Evolutionary conservation across 1,284 basidiomycete genomes (phyloP).

Genomic region (Flammula alnicola): DNA sequence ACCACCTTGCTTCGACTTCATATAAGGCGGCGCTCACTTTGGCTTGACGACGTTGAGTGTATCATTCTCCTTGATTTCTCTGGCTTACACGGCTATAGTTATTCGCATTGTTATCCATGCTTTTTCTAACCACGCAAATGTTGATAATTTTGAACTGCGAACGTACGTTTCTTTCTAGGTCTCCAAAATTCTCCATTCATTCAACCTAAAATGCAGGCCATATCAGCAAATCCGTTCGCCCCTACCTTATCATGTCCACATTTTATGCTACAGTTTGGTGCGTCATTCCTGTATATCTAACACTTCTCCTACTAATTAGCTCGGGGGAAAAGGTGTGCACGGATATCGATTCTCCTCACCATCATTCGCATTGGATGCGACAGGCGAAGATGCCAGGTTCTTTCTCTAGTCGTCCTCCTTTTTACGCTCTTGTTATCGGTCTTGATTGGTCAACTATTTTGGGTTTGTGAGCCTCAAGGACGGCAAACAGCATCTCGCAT

Average conservation of each 20-base stretch:
- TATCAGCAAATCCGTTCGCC: constrained; percentile 34
- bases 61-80: no score
- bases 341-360: constrained; percentile 51
- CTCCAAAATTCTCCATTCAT: neutral
- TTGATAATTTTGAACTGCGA: constrained; percentile 18
- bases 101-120: constrained; percentile 24
- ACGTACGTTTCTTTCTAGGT: constrained; percentile 11
- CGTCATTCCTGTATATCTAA: constrained; percentile 10
- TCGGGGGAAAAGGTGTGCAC: constrained; percentile 37
- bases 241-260: constrained; percentile 47
- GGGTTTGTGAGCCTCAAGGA: constrained; percentile 25
- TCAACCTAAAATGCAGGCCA: neutral
- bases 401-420: constrained; percentile 31
- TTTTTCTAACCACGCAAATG: constrained; percentile 27
- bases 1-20: constrained; percentile 14
- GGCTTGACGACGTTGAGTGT: constrained; percentile 27
- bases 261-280: constrained; percentile 51
- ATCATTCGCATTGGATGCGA: constrained; percentile 50
- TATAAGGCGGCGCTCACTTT: constrained; percentile 11
- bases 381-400: constrained; percentile 27
- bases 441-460: constrained; percentile 27
- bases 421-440: constrained; percentile 32
- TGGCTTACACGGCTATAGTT: neutral
- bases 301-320: neutral
- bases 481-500: neutral